Evolutionary conservation across 192 early-diverging fungal species (phyloP).

Genomic region (Phlyctochytrium bullatum): DNA sequence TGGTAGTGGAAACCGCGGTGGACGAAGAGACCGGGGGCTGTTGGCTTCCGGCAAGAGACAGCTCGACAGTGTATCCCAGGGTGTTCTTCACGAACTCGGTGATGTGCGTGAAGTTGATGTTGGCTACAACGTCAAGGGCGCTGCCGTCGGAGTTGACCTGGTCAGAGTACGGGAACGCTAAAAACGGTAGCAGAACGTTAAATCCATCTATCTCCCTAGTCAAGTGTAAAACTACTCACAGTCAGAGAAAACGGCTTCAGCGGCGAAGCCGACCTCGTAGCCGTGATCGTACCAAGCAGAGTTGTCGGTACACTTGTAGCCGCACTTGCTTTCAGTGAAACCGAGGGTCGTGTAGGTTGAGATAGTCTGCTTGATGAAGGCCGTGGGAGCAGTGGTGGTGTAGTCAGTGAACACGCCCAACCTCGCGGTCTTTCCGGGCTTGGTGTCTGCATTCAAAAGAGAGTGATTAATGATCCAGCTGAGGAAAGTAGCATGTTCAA

Average conservation of each 20-base stretch:
- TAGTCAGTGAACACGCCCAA: conserved; percentile 70
- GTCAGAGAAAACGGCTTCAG: background rate
- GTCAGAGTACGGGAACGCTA: conserved; percentile 16
- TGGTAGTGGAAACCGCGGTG: background rate
- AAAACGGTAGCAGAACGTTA: no score
- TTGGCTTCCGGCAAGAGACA: conserved; percentile 8
- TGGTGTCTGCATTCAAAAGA: conserved; percentile 65
- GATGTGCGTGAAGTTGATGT: conserved; percentile 17
- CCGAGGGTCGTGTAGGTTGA: conserved; percentile 62
- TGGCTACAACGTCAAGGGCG: conserved; percentile 19
- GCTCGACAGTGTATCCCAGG: conserved; percentile 27
- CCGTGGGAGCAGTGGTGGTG: conserved; percentile 51
- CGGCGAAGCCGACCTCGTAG: background rate
- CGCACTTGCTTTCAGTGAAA: conserved; percentile 44
- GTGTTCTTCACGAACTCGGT: conserved; percentile 24
- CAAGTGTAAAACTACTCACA: background rate
- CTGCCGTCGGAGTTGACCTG: conserved; percentile 23
- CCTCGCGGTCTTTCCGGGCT: conserved; percentile 30
- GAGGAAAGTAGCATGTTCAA: no score
- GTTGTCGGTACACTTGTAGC: conserved; percentile 8
- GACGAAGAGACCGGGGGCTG: background rate
- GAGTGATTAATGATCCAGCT: no score
- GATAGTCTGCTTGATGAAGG: conserved; percentile 49
- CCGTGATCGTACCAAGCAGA: conserved; percentile 8
- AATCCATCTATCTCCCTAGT: no score